These are phyloP conservation scores for Eucalyptus tenuipes DNA, from an alignment of 345 rosid genomes.

Conservation along the genomic window DNA sequence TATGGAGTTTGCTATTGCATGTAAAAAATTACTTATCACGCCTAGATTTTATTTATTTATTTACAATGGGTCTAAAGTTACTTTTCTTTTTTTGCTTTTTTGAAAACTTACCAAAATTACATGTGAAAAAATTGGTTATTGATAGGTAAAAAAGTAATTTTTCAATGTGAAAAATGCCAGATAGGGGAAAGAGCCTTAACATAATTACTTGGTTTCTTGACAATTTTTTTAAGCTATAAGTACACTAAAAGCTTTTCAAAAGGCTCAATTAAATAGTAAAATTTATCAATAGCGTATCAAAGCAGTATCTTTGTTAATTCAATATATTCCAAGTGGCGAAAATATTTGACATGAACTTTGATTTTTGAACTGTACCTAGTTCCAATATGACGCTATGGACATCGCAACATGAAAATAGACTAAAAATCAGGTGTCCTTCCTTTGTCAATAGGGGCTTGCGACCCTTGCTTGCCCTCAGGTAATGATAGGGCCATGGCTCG, in stretches of 20 bases:
- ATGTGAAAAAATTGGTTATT: not conserved
- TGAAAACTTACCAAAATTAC: not conserved
- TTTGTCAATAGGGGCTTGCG: not conserved
- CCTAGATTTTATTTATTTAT: not conserved
- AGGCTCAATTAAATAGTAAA: accelerated
- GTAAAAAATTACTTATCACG: not conserved
- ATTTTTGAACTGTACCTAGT: accelerated
- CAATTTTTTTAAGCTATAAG: not conserved
- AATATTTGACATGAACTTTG: not conserved
- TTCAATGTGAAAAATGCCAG: not conserved
- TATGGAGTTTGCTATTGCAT: not conserved
- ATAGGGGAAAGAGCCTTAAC: not conserved
- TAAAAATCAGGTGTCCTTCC: not conserved
- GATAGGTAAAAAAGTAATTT: accelerated
- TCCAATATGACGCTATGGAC: accelerated
- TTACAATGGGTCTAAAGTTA: not conserved
- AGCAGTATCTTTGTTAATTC: not conserved
- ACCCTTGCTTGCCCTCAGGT: not conserved
- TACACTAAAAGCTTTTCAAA: not conserved
- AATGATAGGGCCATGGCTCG: not conserved
- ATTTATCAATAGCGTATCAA: not conserved
- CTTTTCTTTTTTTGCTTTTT: not conserved
- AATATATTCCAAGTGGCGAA: not conserved
- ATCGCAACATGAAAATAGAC: not conserved
- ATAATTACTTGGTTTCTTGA: not conserved